Evolutionary conservation across 768 basidiomycete genomes (phyloP).

Genomic region (Favolaschia claudopus): DNA sequence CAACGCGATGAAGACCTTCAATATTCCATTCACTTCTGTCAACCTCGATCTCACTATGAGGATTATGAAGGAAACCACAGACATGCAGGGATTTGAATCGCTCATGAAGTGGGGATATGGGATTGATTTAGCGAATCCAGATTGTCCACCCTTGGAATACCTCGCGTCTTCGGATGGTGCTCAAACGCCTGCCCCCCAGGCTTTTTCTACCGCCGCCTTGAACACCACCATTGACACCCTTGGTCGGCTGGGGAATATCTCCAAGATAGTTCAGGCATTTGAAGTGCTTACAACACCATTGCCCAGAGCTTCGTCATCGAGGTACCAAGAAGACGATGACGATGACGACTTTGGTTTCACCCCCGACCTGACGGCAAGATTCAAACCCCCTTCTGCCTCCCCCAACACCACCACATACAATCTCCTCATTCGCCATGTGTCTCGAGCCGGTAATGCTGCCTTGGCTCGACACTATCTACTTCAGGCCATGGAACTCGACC

Average conservation of each 20-base stretch:
- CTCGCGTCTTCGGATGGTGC: conserved; percentile 3
- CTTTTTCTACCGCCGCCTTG: conserved; percentile 69
- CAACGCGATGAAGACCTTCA: conserved; percentile 59
- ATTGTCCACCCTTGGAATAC: conserved; percentile 65
- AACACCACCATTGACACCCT: conserved; percentile 79
- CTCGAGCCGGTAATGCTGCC: conserved; percentile 52
- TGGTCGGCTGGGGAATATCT: conserved; percentile 64
- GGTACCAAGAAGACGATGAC: conserved; percentile 72
- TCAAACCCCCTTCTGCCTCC: conserved; percentile 50
- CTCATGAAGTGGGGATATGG: conserved; percentile 77
- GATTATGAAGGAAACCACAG: conserved; percentile 70
- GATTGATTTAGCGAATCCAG: conserved; percentile 79
- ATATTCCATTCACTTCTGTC: conserved; percentile 60
- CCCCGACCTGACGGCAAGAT: conserved; percentile 40
- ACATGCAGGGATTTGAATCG: conserved; percentile 61
- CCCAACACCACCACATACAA: conserved; percentile 76
- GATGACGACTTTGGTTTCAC: conserved; percentile 67
- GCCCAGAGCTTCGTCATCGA: conserved; percentile 55
- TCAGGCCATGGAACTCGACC: conserved; percentile 58
- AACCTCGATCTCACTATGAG: conserved; percentile 74
- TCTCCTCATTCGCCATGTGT: conserved; percentile 66
- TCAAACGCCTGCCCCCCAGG: conserved; percentile 41
- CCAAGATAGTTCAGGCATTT: conserved; percentile 76
- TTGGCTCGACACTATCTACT: conserved; percentile 74
- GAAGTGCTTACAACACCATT: conserved; percentile 81